These are phyloP conservation scores for Citrus sp. DNA, from an alignment of 345 rosid species.

Conservation along the genomic window DNA sequence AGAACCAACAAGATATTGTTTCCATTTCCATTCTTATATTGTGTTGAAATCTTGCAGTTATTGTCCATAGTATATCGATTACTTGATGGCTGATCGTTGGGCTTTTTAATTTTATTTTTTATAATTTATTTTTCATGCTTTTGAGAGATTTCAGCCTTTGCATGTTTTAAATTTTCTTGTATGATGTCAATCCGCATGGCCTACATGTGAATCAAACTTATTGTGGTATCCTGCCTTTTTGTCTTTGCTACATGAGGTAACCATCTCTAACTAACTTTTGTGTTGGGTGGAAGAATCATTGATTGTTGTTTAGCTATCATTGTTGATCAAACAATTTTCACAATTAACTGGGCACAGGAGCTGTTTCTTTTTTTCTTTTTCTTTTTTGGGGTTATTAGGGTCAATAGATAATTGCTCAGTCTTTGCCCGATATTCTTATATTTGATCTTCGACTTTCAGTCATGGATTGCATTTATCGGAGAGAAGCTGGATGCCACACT, in stretches of 20 bases:
- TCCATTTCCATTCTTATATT: neutral
- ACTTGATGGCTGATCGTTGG: neutral
- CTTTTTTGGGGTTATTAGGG: neutral
- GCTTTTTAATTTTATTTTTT: no score
- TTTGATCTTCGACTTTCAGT: slow-evolving; percentile 37
- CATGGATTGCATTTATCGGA: slow-evolving; percentile 79
- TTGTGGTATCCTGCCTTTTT: neutral
- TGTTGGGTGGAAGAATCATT: slow-evolving; percentile 1
- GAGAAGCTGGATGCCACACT: slow-evolving; percentile 81
- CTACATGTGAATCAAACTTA: neutral
- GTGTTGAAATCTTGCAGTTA: neutral
- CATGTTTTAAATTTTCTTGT: no score
- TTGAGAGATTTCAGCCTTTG: neutral
- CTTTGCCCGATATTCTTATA: neutral
- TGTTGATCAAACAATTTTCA: neutral
- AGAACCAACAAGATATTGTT: neutral
- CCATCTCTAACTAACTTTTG: neutral
- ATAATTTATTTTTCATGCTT: no score
- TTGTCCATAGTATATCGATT: neutral
- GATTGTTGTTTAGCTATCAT: neutral
- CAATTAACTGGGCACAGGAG: neutral
- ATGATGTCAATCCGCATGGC: neutral
- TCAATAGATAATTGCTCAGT: neutral
- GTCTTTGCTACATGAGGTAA: neutral
- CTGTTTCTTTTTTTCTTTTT: neutral